Percentiles rank a stretch among this genome's conserved stretches.
These are phyloP conservation scores for Aspergillus fischeri DNA, from an alignment of 2,329 filamentous ascomycete species.

Conservation along the genomic window DNA sequence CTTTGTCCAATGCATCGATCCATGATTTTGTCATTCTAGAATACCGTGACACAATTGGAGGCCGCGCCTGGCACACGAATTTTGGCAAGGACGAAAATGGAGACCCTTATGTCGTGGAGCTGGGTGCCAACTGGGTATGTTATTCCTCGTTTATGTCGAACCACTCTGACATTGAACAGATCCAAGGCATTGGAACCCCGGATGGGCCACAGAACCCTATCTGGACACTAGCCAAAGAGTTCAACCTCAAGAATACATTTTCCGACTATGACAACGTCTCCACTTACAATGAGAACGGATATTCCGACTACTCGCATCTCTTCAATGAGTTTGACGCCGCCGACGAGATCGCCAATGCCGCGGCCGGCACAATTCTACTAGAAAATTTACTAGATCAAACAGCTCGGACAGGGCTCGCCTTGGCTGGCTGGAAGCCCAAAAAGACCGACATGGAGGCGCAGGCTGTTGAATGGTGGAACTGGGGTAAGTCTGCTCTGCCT, in stretches of 20 bases:
- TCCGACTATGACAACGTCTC: conserved; percentile 57
- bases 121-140: conserved; percentile 63
- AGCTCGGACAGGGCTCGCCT: conserved; percentile 52
- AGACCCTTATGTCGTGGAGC: conserved; percentile 55
- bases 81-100: conserved; percentile 54
- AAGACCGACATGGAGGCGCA: conserved; percentile 51
- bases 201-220: conserved; percentile 51
- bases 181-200: conserved; percentile 40
- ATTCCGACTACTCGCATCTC: conserved; percentile 47
- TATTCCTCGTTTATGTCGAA: neutral
- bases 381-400: conserved; percentile 60
- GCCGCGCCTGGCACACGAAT: conserved; percentile 52
- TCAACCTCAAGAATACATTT: conserved; percentile 52
- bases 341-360: conserved; percentile 44
- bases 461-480: conserved; percentile 59
- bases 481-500: conserved; percentile 19
- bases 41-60: conserved; percentile 59
- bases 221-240: conserved; percentile 57
- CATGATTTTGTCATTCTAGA: conserved; percentile 64
- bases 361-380: conserved; percentile 53
- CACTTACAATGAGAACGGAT: conserved; percentile 58
- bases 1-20: conserved; percentile 57
- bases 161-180: conserved; percentile 17
- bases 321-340: conserved; percentile 49
- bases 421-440: conserved; percentile 59